Conservation (phyloP, 495 filamentous ascomycete genomes). For the Massariosphaeria phaeospora region DNA sequence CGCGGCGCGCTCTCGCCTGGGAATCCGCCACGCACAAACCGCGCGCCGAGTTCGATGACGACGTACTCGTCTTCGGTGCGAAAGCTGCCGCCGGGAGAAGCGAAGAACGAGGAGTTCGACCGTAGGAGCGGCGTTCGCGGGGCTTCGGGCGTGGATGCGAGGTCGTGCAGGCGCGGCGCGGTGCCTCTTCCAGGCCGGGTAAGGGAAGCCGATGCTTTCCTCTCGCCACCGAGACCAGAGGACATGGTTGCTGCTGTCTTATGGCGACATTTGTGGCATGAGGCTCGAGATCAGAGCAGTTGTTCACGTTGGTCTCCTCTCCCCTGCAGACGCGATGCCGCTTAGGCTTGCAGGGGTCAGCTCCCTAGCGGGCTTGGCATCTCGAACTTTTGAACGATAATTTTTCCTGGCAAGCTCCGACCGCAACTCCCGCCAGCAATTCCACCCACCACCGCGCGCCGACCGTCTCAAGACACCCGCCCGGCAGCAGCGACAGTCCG, state of each 20-base stretch:
- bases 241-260: background rate
- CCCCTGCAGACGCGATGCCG: background rate
- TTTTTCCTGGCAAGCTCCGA: background rate
- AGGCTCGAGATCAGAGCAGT: background rate
- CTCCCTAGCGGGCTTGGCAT: background rate
- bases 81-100: slow-evolving; percentile 63
- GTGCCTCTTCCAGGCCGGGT: slow-evolving; percentile 13
- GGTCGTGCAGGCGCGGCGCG: slow-evolving; percentile 29
- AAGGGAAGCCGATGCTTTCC: slow-evolving; percentile 20
- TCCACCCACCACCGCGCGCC: background rate
- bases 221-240: slow-evolving; percentile 14
- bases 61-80: slow-evolving; percentile 78
- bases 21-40: slow-evolving; percentile 78
- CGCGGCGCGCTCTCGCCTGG: slow-evolving; percentile 72
- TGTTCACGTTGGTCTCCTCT: background rate
- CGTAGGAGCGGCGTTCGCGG: slow-evolving; percentile 58
- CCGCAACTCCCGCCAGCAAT: background rate
- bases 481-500: background rate
- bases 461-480: background rate
- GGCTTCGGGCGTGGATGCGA: slow-evolving; percentile 32
- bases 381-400: background rate
- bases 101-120: slow-evolving; percentile 57
- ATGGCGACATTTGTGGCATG: background rate
- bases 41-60: slow-evolving; percentile 75
- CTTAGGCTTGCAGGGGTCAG: background rate